Evolutionary conservation across 495 filamentous ascomycete genomes (phyloP).

Genomic region (Penicillium tannophilum): DNA sequence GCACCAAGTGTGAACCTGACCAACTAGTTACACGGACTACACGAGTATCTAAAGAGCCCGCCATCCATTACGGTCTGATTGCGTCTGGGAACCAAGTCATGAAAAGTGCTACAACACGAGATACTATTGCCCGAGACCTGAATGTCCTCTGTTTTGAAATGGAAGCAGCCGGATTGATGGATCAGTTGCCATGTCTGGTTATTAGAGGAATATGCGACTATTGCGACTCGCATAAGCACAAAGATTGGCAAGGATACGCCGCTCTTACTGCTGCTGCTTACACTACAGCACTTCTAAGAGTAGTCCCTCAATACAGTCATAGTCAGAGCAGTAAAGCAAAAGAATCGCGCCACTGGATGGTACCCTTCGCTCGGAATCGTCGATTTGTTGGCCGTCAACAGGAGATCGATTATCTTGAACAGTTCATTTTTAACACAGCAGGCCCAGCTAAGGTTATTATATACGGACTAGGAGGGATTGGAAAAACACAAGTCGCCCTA

Average conservation of each 20-base stretch:
- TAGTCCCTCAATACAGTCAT: neutral
- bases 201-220: slow-evolving; percentile 12
- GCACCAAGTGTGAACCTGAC: slow-evolving; percentile 11
- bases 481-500: slow-evolving; percentile 56
- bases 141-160: slow-evolving; percentile 11
- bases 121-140: slow-evolving; percentile 4
- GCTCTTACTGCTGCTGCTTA: neutral
- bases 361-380: slow-evolving; percentile 28
- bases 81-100: slow-evolving; percentile 42
- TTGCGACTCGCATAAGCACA: slow-evolving; percentile 9
- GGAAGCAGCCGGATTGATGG: slow-evolving; percentile 11
- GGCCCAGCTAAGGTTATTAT: slow-evolving; percentile 29
- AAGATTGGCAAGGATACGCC: slow-evolving; percentile 9
- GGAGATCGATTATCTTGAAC: slow-evolving; percentile 20
- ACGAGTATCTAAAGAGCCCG: slow-evolving; percentile 11
- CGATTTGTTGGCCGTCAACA: slow-evolving; percentile 29
- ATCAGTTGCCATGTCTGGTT: slow-evolving; percentile 4
- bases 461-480: slow-evolving; percentile 49
- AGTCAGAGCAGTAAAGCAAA: neutral
- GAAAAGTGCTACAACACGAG: slow-evolving; percentile 33
- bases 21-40: slow-evolving; percentile 11
- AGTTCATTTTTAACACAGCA: neutral
- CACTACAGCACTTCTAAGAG: neutral
- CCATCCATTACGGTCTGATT: slow-evolving; percentile 40
- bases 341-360: slow-evolving; percentile 13